Evolutionary conservation across 176 grass and related monocot species (phyloP), one percentile per base, ranked within the genome.

Genomic region (Poa pratensis): DNA sequence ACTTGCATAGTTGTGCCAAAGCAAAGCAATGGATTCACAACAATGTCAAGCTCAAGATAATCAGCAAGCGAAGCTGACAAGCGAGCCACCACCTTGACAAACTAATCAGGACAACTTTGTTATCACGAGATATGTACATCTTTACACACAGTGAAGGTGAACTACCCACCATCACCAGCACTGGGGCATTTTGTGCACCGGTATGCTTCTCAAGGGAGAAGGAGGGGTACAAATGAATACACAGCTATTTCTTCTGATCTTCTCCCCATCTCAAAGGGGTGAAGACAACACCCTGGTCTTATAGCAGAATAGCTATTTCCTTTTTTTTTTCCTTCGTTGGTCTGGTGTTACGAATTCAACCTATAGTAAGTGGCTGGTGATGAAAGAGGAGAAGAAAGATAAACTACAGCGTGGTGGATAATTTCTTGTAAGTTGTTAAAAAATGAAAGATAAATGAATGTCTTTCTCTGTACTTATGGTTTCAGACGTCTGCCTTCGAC

Each of bases 351-450:
- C 24, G 40, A 43, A 52, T 84, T 70, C 34, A 46, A 70, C 30
- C 49, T 80, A 80, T 81, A 84, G 76, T 70, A 76, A 62, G 78
- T 43, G 59, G 50, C 28, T 35, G 52, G 34, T 39, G 37, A 34
- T 39, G 57, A 48, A 85, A 82, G 60, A 45, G 62, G 76, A 34
- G 62, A 80, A 69, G 69, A 80, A 73, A 88, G 15, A 78, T 26
- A 1, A 43, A 27, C 22, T 85, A 85, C 43, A 86, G 69, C 75
- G 85, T 7, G 51, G 54, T 76, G 81, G 85, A 80, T 49, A 50
- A 50, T 50, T 87, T 81, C 81, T 81, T 91, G 76, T 54, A 87
- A 87, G 89, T 68, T 14, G 35, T 69, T 80, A 30, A 73, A 62
- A 75, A 12, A n/a, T 53, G 37, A 26, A 84, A 71, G 57, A 59